A percentile compares a stretch with the other conserved stretches of the same genome.
Conservation (phyloP, 2,329 filamentous ascomycete species). For the Alternaria sp. region DNA sequence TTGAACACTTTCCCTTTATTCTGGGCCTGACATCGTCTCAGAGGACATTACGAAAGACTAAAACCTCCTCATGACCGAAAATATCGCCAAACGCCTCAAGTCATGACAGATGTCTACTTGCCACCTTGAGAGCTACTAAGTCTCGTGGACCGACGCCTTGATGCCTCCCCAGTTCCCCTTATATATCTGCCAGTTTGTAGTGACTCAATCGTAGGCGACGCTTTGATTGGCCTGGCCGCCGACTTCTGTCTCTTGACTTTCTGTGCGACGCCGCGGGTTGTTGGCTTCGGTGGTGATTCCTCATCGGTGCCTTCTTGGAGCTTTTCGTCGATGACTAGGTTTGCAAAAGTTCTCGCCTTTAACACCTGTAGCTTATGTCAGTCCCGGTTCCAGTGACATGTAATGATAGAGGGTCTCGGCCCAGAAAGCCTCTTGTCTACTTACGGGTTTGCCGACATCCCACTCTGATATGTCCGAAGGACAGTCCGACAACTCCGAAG, state of each 20-base stretch:
- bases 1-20: background rate
- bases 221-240: background rate
- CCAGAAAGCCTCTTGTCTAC: background rate
- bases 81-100: background rate
- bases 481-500: slow-evolving; percentile 21
- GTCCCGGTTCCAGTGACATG: too few species aligned
- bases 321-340: background rate
- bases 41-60: background rate
- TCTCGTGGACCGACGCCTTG: slow-evolving; percentile 1
- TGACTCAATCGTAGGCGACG: background rate
- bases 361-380: background rate
- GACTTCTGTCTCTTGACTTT: slow-evolving; percentile 9
- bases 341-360: background rate
- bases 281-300: background rate
- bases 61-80: background rate
- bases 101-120: background rate
- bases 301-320: background rate
- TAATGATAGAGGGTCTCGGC: background rate
- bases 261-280: slow-evolving; percentile 8
- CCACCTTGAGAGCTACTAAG: background rate
- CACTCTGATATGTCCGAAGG: slow-evolving; percentile 26
- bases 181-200: background rate
- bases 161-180: background rate
- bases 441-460: slow-evolving; percentile 14
- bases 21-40: background rate